phyloP scores from a whole-genome alignment of 2,329 filamentous ascomycete species.

The Pseudodiploospora longispora region DNA sequence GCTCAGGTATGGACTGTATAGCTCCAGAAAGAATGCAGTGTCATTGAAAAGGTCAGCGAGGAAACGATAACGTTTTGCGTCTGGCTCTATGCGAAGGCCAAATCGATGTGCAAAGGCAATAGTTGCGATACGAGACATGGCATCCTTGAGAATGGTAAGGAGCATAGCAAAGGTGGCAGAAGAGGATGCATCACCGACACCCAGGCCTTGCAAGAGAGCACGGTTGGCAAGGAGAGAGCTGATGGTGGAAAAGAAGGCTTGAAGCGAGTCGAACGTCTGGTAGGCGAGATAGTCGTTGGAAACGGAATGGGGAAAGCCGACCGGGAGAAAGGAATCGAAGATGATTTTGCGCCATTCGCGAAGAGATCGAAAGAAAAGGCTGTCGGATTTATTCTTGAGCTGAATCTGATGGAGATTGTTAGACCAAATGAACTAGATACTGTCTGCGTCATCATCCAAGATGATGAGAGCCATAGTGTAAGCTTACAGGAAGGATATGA shows the following conservation, averaged over 20 bases:
- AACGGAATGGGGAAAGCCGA: slow-evolving; percentile 82
- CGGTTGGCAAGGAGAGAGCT: slow-evolving; percentile 71
- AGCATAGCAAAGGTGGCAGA: slow-evolving; percentile 75
- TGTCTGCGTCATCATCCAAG: too few species aligned
- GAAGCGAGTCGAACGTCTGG: slow-evolving; percentile 64
- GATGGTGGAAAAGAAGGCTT: slow-evolving; percentile 79
- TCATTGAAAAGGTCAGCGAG: slow-evolving; percentile 87
- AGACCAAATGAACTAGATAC: not conserved
- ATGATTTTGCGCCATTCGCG: slow-evolving; percentile 36
- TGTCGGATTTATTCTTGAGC: slow-evolving; percentile 13
- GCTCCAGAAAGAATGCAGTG: slow-evolving; percentile 75
- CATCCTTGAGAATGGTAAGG: slow-evolving; percentile 75
- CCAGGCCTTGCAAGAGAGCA: slow-evolving; percentile 71
- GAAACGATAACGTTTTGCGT: slow-evolving; percentile 84
- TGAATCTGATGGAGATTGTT: slow-evolving; percentile 14
- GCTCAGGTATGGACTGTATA: slow-evolving; percentile 67
- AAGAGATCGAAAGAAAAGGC: slow-evolving; percentile 20
- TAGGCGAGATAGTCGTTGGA: slow-evolving; percentile 76
- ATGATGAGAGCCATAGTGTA: not conserved
- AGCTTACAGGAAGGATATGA: slow-evolving; percentile 18
- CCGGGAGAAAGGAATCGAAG: slow-evolving; percentile 68
- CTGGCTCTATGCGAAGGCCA: slow-evolving; percentile 75
- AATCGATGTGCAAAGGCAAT: slow-evolving; percentile 79
- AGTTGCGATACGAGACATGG: slow-evolving; percentile 71
- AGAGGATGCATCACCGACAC: slow-evolving; percentile 71